Evolutionary conservation across 805 yeast species (phyloP).

Genomic region (Cyberlindnera maclurae): DNA sequence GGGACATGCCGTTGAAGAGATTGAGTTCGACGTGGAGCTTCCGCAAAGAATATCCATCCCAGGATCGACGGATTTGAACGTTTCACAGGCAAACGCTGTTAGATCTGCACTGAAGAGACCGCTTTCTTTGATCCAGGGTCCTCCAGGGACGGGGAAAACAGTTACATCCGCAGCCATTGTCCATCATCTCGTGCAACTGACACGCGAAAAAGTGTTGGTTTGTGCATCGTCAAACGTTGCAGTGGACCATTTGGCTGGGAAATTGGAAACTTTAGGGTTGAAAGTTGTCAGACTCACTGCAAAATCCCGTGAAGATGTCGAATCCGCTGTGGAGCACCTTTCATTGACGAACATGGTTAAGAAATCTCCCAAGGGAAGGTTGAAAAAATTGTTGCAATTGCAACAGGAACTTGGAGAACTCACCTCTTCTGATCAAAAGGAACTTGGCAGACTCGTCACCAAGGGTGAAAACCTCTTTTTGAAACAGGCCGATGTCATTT

Average conservation of each 20-base stretch:
- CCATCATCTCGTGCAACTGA: conserved; percentile 60
- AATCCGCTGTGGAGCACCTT: conserved; percentile 48
- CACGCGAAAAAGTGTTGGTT: conserved; percentile 63
- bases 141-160: conserved; percentile 96
- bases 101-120: conserved; percentile 61
- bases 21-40: conserved; percentile 52
- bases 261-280: conserved; percentile 62
- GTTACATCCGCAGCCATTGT: conserved; percentile 87
- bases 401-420: conserved; percentile 67
- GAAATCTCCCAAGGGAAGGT: conserved; percentile 42
- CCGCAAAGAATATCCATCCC: conserved; percentile 60
- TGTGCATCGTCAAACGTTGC: conserved; percentile 97
- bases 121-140: conserved; percentile 82
- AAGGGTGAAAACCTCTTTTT: conserved; percentile 45
- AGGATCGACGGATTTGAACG: conserved; percentile 62
- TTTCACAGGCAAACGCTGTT: conserved; percentile 76
- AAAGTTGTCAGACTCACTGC: conserved; percentile 76
- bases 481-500: conserved; percentile 63
- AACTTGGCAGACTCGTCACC: conserved; percentile 35
- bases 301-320: conserved; percentile 73
- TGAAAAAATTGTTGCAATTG: conserved; percentile 50
- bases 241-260: conserved; percentile 80
- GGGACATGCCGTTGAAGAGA: conserved; percentile 68
- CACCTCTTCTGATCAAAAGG: conserved; percentile 43
- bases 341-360: conserved; percentile 50